Base-by-base conservation (phyloP, 2,329 filamentous ascomycete species). In the Nemania sp. region DNA sequence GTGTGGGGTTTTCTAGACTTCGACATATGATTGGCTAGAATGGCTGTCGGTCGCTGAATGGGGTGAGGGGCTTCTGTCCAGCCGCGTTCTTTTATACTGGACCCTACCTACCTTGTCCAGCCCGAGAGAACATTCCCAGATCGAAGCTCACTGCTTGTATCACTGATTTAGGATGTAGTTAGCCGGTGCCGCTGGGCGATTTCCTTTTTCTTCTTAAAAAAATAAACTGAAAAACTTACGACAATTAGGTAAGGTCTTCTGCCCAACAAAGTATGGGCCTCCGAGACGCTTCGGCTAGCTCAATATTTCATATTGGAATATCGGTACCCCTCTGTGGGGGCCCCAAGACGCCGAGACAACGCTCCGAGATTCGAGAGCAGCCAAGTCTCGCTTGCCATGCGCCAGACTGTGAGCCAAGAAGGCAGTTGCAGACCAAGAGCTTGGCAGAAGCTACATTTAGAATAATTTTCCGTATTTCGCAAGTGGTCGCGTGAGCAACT, bases 401-500 rank as follows among this genome's bases (percentile, higher is more conserved):
- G n/a, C 13, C 2, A 55, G 13, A 35, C 34, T 45, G 37, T 40
- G 47, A 54, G 54, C 59, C 54, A 25, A 57, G 45, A 59, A 42
- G 32, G 13, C 34, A 25, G 34, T 51, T 37, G 50, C 43, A 54
- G 46, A 47, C 42, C 42, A 39, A 60, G 54, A 35, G 12, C 42
- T 55, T 47, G 35, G 58, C 47, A 34, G 54, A 54, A 47, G 50
- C 55, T 56, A 40, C 43, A 40, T 55, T 32, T 10, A 47, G 37
- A 9, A 7, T 42, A 15, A 13, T 54, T 54, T 54, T 57, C 60
- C 55, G 60, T 20, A 66, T 65, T 63, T 56, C 59, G 69, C 60
- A 71, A 69, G 65, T 68, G 68, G 47, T 71, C 69, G 69, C 67
- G 69, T 71, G 69, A 70, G 66, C 62, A 39, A 3, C 61, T 46